Conservation (phyloP, 2,329 filamentous ascomycete species). For the Fusarium sp. region DNA sequence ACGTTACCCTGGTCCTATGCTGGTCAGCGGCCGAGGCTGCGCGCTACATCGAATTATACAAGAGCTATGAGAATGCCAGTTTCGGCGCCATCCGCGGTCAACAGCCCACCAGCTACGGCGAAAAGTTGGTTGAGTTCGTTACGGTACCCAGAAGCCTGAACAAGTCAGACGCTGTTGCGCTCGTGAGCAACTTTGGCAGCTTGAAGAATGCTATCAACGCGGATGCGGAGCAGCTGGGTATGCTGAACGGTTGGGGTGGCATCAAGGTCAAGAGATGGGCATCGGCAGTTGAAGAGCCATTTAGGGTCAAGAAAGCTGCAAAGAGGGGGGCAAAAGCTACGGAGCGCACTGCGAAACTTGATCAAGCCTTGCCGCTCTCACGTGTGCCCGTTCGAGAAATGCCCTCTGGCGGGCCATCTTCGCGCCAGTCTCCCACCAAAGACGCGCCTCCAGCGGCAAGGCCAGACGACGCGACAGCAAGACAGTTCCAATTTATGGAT, state of each 20-base stretch:
- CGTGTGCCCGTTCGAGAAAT: slow-evolving; percentile 61
- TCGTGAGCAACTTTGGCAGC: slow-evolving; percentile 94
- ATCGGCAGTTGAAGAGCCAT: slow-evolving; percentile 86
- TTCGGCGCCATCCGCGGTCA: slow-evolving; percentile 88
- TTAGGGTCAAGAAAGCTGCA: slow-evolving; percentile 81
- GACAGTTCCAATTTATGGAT: slow-evolving; percentile 58
- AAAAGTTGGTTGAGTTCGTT: slow-evolving; percentile 92
- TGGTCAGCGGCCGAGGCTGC: slow-evolving; percentile 96
- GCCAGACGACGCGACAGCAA: slow-evolving; percentile 32
- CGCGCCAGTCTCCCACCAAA: slow-evolving; percentile 41
- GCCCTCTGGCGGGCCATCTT: slow-evolving; percentile 44
- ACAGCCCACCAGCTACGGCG: slow-evolving; percentile 86
- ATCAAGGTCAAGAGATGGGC: slow-evolving; percentile 94
- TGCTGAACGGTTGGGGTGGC: slow-evolving; percentile 94
- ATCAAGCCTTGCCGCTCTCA: slow-evolving; percentile 59
- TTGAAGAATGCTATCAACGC: slow-evolving; percentile 90
- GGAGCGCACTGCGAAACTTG: slow-evolving; percentile 50
- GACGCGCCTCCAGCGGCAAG: slow-evolving; percentile 17
- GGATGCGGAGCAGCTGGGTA: slow-evolving; percentile 84
- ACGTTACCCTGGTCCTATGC: slow-evolving; percentile 91
- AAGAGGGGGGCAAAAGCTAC: slow-evolving; percentile 57
- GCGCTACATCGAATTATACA: slow-evolving; percentile 94
- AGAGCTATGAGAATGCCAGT: slow-evolving; percentile 89
- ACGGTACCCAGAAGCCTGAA: slow-evolving; percentile 92
- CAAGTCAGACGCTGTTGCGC: slow-evolving; percentile 91